Conservation (phyloP, 139 green algal genomes). For the Coelastrella sp. region DNA sequence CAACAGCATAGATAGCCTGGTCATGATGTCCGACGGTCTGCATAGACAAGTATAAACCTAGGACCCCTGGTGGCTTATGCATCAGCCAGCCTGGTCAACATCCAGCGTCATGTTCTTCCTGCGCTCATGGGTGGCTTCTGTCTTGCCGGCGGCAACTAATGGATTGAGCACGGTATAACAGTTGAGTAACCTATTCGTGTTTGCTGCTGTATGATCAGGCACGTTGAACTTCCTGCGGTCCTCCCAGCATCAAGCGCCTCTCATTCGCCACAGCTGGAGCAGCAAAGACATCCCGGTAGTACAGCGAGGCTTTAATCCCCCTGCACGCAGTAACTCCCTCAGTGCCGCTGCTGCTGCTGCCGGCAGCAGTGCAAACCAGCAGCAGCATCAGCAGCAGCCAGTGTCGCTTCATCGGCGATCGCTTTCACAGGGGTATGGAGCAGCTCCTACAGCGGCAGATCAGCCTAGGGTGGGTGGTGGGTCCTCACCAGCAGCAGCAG, state of each 20-base stretch:
- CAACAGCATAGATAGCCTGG: too few species aligned
- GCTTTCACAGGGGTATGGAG: background rate
- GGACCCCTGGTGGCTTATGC: too few species aligned
- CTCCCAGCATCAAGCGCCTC: background rate
- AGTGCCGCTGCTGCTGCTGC: slow-evolving; percentile 20
- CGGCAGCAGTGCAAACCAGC: slow-evolving; percentile 31
- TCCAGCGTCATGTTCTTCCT: too few species aligned
- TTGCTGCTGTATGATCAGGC: background rate
- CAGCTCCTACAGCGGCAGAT: background rate
- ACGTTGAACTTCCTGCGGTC: background rate
- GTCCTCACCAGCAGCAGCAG: background rate
- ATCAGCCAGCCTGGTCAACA: too few species aligned
- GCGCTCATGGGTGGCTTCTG: too few species aligned
- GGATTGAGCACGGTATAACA: too few species aligned
- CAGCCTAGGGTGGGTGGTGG: background rate
- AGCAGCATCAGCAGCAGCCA: slow-evolving; percentile 31
- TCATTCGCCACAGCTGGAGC: slow-evolving; percentile 58
- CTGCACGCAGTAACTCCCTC: slow-evolving; percentile 17
- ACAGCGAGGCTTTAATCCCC: slow-evolving; percentile 32
- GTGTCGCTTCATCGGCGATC: slow-evolving; percentile 9
- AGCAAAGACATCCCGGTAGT: slow-evolving; percentile 48
- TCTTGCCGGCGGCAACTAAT: too few species aligned
- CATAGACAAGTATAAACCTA: too few species aligned
- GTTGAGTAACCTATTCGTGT: background rate
- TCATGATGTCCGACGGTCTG: too few species aligned